Evolutionary conservation across 805 yeast genomes (phyloP), one percentile per base, ranked within the genome.

Genomic region (Kazachstania taianensis): DNA sequence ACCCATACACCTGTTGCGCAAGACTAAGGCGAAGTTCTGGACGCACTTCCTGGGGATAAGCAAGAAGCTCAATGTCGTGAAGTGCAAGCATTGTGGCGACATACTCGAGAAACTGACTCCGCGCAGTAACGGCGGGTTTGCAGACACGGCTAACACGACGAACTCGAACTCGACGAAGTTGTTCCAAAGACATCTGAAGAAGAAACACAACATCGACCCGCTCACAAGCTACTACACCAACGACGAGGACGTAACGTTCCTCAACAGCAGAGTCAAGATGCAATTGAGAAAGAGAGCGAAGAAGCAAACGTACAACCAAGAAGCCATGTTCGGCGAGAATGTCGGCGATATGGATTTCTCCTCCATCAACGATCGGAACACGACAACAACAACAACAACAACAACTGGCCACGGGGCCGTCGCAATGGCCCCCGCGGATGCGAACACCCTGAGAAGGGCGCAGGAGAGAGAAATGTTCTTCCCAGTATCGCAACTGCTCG

Each of bases 41-140:
- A 33, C 48, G 9, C 50, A 44, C 30, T 46, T 29, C 30, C 25
- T 43, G n/a, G 41, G 39, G 2, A 10, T 29, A 2, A 29, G 32
- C 18, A 22, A 25, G 15, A 12, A 13, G 14, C 24, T 36, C 5
- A 20, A 26, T 3, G 20, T 29, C 3, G 39, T 41, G n/a, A 43
- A 37, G 35, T 46, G 49, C 32, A 46, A 41, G 35, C 44, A 43
- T 32, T 46, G 48, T 35, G 41, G 41, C 4, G 29, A 18, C 12
- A 30, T 46, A 7, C 12, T 40, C 9, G 33, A 33, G 28, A 35
- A 36, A 28, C 20, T 13, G 20, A 18, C 14, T n/a, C 26, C 19
- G 20, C 28, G 16, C 14, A 16, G 20, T 10, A 22, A 32, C n/a
- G 32, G 28, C 15, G 8, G 24, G 3, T 13, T 19, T 9, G 20